A percentile compares a stretch with the other conserved stretches of the same genome.
Conservation (phyloP, 2,329 filamentous ascomycete species). For the Didymella glomerata region DNA sequence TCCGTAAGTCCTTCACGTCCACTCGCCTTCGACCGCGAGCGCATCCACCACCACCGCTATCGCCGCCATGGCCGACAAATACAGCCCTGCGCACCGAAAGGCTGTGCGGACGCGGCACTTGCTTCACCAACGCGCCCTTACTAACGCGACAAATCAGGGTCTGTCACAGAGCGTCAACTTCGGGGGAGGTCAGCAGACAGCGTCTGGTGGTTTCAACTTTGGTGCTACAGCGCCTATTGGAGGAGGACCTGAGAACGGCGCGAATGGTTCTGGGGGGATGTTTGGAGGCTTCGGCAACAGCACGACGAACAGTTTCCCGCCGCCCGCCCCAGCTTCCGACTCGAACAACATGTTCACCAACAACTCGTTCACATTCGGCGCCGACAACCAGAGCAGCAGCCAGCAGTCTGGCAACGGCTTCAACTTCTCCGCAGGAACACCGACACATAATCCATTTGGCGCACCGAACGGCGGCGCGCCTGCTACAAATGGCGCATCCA, state of each 20-base stretch:
- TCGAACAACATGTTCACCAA: conserved; percentile 40
- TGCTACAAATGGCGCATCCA: conserved; percentile 33
- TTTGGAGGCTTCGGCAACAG: conserved; percentile 28
- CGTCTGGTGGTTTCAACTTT: conserved; percentile 32
- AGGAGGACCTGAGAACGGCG: conserved; percentile 22
- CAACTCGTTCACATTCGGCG: conserved; percentile 46
- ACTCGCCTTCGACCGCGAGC: conserved; percentile 7
- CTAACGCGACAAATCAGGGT: conserved; percentile 35
- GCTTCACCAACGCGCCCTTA: conserved; percentile 14
- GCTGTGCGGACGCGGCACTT: conserved; percentile 20
- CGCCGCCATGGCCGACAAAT: conserved; percentile 17
- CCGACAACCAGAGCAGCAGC: conserved; percentile 25
- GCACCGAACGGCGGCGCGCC: conserved; percentile 26
- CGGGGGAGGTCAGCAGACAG: conserved; percentile 27
- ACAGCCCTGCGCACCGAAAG: conserved; percentile 20
- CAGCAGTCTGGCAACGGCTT: conserved; percentile 39
- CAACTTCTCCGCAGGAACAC: conserved; percentile 37
- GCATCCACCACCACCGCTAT: conserved; percentile 6
- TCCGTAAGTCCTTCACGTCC: conserved; percentile 38
- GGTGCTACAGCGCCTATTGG: conserved; percentile 33
- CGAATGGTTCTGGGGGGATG: conserved; percentile 15
- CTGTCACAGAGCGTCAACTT: conserved; percentile 36
- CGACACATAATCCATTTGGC: conserved; percentile 35
- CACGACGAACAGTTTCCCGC: conserved; percentile 46
- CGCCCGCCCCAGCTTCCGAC: conserved; percentile 37